Conservation (phyloP, 768 basidiomycete species). For the Amanita pseudoporphyria region DNA sequence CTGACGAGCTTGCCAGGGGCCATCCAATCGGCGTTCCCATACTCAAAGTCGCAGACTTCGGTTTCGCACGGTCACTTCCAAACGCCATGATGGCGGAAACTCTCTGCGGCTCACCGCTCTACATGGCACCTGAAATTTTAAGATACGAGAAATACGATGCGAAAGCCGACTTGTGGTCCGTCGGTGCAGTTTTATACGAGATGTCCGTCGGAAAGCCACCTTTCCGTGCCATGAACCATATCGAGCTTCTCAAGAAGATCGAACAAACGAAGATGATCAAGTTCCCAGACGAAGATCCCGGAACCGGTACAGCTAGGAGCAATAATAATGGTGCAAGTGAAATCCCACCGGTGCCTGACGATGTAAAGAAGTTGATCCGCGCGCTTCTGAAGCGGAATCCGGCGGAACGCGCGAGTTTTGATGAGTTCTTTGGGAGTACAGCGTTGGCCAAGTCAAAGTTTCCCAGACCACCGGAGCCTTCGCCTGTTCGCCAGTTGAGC, state of each 20-base stretch:
- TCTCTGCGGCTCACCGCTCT: constrained; percentile 94
- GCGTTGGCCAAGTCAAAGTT: constrained; percentile 75
- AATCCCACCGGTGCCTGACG: constrained; percentile 54
- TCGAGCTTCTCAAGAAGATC: constrained; percentile 90
- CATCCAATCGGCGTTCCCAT: constrained; percentile 91
- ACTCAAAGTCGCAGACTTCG: constrained; percentile 96
- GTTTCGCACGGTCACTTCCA: constrained; percentile 89
- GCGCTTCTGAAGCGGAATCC: constrained; percentile 78
- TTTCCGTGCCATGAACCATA: constrained; percentile 92
- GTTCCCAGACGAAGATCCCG: constrained; percentile 86
- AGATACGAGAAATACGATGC: constrained; percentile 97
- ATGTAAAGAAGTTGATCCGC: constrained; percentile 85
- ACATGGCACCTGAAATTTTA: constrained; percentile 99
- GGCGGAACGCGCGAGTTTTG: constrained; percentile 76
- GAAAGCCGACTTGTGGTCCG: constrained; percentile 96
- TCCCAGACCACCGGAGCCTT: constrained; percentile 38
- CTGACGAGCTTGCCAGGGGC: constrained; percentile 73
- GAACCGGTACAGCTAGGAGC: constrained; percentile 19
- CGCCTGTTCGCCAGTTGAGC: constrained; percentile 20
- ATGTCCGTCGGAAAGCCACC: constrained; percentile 92
- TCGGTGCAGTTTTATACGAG: constrained; percentile 94
- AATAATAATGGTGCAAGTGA: constrained; percentile 38
- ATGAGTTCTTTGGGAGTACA: constrained; percentile 82
- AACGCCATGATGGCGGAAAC: constrained; percentile 96
- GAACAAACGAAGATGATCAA: constrained; percentile 85